phyloP scores from a whole-genome alignment of 352 stramenopile species.

The Globisporangium paddicum region DNA sequence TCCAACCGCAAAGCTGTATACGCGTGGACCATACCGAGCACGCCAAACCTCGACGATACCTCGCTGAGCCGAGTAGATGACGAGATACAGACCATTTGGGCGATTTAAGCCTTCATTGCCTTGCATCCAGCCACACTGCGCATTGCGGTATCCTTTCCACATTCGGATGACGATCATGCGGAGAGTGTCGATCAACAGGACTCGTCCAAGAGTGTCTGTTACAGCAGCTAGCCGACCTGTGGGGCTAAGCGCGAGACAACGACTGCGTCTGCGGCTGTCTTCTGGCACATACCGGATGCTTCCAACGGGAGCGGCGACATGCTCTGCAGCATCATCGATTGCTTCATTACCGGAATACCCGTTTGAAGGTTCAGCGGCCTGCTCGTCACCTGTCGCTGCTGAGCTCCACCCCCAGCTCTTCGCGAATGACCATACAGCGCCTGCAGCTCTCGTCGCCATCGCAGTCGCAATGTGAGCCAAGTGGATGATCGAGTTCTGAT shows the following conservation, averaged over 20 bases:
- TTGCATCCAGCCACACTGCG: conserved; percentile 81
- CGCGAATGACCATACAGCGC: conserved; percentile 79
- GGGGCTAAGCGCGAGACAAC: conserved; percentile 62
- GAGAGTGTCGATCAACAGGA: conserved; percentile 73
- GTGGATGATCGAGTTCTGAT: conserved; percentile 86
- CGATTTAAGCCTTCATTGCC: conserved; percentile 43
- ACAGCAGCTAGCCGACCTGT: conserved; percentile 64
- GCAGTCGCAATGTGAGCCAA: conserved; percentile 81
- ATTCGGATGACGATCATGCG: conserved; percentile 82
- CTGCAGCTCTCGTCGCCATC: conserved; percentile 67
- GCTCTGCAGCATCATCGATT: conserved; percentile 56
- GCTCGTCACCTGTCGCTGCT: conserved; percentile 10
- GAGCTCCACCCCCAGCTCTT: conserved; percentile 74
- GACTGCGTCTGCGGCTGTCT: conserved; percentile 52
- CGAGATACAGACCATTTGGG: conserved; percentile 61
- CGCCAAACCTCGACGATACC: conserved; percentile 84
- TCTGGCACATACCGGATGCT: conserved; percentile 51
- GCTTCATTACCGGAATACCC: conserved; percentile 18
- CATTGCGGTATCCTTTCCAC: conserved; percentile 87
- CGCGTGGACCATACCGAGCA: conserved; percentile 61
- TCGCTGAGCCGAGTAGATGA: conserved; percentile 81
- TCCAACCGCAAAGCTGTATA: conserved; percentile 72
- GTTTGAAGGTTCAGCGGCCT: neutral
- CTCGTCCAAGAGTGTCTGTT: conserved; percentile 66
- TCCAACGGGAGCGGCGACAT: conserved; percentile 60